Conservation (phyloP, 2,329 filamentous ascomycete species). For the Phyllosticta citriasiana region DNA sequence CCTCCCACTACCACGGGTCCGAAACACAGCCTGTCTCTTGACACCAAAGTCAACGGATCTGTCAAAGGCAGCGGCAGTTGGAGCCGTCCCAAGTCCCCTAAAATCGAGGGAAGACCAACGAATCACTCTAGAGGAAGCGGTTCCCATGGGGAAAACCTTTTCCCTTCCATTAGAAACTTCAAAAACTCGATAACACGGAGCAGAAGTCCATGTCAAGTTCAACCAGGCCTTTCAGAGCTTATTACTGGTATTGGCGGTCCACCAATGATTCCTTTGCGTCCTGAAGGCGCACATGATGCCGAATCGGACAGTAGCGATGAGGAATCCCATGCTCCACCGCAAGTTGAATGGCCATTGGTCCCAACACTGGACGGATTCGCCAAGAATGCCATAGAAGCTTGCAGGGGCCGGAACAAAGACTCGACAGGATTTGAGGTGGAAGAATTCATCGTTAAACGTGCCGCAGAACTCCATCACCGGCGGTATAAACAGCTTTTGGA, state of each 20-base stretch:
- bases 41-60: constrained; percentile 1
- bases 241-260: constrained; percentile 50
- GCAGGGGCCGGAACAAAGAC: background rate
- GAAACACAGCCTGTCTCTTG: background rate
- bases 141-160: background rate
- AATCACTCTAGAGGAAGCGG: constrained; percentile 3
- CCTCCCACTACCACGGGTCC: background rate
- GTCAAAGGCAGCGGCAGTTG: constrained; percentile 30
- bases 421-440: background rate
- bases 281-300: constrained; percentile 24
- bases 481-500: constrained; percentile 71
- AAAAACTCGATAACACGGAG: background rate
- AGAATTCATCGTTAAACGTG: background rate
- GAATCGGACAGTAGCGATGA: constrained; percentile 13
- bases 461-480: constrained; percentile 45
- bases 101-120: constrained; percentile 28
- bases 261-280: constrained; percentile 46
- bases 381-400: constrained; percentile 54
- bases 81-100: constrained; percentile 31
- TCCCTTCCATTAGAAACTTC: background rate
- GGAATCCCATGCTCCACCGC: background rate
- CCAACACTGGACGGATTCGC: constrained; percentile 70
- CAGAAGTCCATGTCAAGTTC: background rate
- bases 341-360: constrained; percentile 45
- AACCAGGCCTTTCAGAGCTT: constrained; percentile 40